Evolutionary conservation across 306 rosid species (phyloP).

Genomic region (Delonix regia): DNA sequence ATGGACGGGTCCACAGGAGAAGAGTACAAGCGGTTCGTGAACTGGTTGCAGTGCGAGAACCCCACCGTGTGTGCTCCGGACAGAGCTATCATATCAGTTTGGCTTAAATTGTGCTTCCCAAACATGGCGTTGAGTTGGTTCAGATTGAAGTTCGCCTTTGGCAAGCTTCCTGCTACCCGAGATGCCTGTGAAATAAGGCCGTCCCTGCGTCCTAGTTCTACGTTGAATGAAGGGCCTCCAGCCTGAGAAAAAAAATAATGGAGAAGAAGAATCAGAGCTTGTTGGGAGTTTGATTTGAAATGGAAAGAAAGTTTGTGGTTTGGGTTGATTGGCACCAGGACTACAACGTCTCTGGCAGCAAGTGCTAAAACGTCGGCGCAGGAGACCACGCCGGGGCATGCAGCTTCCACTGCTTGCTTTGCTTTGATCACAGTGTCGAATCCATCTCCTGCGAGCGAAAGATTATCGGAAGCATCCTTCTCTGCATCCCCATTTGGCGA

Average conservation of each 20-base stretch:
- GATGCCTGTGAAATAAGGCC: slow-evolving; percentile 69
- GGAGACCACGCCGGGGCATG: slow-evolving; percentile 74
- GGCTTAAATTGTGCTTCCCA: slow-evolving; percentile 48
- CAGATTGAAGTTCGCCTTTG: slow-evolving; percentile 56
- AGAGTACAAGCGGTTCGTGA: slow-evolving; percentile 57
- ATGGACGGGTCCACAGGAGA: slow-evolving; percentile 65
- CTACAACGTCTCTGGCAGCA: slow-evolving; percentile 77
- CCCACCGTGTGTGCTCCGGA: slow-evolving; percentile 91
- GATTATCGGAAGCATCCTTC: slow-evolving; percentile 65
- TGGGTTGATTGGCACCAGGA: slow-evolving; percentile 49
- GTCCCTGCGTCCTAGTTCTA: slow-evolving; percentile 81
- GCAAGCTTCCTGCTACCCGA: slow-evolving; percentile 56
- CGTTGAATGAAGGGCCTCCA: slow-evolving; percentile 73
- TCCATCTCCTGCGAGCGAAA: slow-evolving; percentile 88
- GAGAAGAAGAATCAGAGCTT: no score
- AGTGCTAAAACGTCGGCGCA: slow-evolving; percentile 84
- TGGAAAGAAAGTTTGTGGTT: background rate
- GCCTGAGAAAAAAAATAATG: slow-evolving; percentile 42
- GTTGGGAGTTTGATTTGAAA: no score
- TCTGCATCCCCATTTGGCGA: slow-evolving; percentile 77
- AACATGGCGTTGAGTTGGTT: slow-evolving; percentile 59
- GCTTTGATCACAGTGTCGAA: slow-evolving; percentile 83
- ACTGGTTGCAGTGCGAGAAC: slow-evolving; percentile 67
- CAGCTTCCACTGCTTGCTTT: slow-evolving; percentile 70
- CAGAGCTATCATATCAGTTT: slow-evolving; percentile 71